A percentile compares a stretch with the other conserved stretches of the same genome.
These are phyloP conservation scores for Thecaphora frezii DNA, from an alignment of 1,284 basidiomycete species.

Conservation along the genomic window DNA sequence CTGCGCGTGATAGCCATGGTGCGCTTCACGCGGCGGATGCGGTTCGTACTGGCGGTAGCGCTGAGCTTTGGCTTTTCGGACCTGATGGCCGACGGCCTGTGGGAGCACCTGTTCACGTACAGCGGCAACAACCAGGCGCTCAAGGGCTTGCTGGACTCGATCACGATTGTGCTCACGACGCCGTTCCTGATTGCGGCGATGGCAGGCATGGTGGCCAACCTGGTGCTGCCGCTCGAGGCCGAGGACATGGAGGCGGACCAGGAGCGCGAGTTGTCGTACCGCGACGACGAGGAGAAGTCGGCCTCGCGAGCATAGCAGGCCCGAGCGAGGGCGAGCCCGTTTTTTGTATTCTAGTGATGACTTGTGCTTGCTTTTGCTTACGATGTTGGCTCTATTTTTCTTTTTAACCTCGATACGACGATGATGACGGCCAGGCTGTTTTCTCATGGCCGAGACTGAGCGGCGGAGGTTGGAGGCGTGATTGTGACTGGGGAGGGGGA, in stretches of 20 bases:
- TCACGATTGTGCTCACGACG: conserved; percentile 69
- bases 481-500: no score
- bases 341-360: no score
- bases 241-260: conserved; percentile 22
- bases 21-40: conserved; percentile 70
- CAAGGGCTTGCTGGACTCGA: conserved; percentile 73
- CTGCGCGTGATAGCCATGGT: conserved; percentile 72
- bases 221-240: conserved; percentile 40
- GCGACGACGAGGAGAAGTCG: conserved; percentile 1
- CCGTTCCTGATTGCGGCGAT: conserved; percentile 70
- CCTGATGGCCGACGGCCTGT: conserved; percentile 60
- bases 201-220: conserved; percentile 51
- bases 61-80: conserved; percentile 74
- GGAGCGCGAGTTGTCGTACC: not conserved
- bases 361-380: no score
- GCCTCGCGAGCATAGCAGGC: no score
- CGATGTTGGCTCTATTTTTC: no score
- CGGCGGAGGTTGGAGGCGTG: no score
- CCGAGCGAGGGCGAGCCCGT: no score
- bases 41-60: conserved; percentile 68
- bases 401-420: no score
- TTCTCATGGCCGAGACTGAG: no score
- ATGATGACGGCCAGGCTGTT: no score
- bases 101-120: conserved; percentile 61
- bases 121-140: conserved; percentile 64